Percentiles rank a stretch among this genome's conserved stretches.
These are phyloP conservation scores for Penicillium aurantiogriseum DNA, from an alignment of 2,329 filamentous ascomycete species.

Conservation along the genomic window DNA sequence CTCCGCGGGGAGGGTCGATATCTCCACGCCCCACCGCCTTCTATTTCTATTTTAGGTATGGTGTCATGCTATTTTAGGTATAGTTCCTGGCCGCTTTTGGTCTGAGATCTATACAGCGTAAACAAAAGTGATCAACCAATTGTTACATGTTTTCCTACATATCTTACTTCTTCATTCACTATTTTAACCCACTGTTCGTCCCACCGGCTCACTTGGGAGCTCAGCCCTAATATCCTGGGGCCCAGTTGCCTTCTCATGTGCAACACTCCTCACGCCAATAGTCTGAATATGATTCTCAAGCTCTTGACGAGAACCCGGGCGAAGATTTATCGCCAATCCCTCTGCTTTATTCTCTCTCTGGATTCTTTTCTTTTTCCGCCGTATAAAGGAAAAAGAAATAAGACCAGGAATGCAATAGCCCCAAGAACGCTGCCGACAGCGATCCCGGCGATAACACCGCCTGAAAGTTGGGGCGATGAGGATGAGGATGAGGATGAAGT, in stretches of 20 bases:
- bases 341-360: not conserved
- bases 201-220: not conserved
- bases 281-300: not conserved
- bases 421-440: not conserved
- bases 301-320: not conserved
- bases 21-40: constrained; percentile 10
- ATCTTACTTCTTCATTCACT: not conserved
- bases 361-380: not conserved
- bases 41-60: not conserved
- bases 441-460: not conserved
- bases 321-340: not conserved
- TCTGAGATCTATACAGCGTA: not conserved
- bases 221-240: not conserved
- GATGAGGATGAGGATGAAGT: not conserved
- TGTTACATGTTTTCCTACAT: not conserved
- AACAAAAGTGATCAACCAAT: not conserved
- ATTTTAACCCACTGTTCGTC: not conserved
- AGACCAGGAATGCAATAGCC: not conserved
- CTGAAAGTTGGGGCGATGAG: not conserved
- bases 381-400: not conserved
- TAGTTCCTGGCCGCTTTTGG: not conserved
- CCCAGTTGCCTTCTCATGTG: not conserved
- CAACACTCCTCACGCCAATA: not conserved
- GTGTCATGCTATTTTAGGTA: not conserved
- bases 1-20: constrained; percentile 11